Conservation (phyloP, 2,329 filamentous ascomycete species). For the Cordyceps cicadae region DNA sequence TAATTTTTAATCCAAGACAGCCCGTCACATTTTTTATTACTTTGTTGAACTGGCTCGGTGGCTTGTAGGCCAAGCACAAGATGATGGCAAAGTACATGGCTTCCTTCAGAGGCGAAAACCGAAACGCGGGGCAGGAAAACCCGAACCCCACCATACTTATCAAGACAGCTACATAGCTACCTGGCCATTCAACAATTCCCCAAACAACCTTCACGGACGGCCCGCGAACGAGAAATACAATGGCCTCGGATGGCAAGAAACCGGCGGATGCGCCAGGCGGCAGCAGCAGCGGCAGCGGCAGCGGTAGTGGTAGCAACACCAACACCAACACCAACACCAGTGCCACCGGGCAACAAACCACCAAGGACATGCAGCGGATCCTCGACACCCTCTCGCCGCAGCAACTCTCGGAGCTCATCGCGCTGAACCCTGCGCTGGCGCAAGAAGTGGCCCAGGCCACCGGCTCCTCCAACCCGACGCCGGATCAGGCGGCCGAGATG, state of each 20-base stretch:
- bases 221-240: not conserved
- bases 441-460: conserved; percentile 41
- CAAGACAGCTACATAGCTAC: not conserved
- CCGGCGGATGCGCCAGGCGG: conserved; percentile 28
- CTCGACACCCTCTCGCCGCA: conserved; percentile 45
- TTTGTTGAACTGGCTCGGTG: not conserved
- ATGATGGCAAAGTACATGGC: not conserved
- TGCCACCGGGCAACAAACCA: conserved; percentile 23
- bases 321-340: no score
- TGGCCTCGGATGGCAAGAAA: conserved; percentile 28
- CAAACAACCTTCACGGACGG: not conserved
- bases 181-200: not conserved
- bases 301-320: no score
- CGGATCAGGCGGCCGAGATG: conserved; percentile 40
- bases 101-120: not conserved
- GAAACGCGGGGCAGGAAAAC: not conserved
- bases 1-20: not conserved
- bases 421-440: conserved; percentile 64
- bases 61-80: not conserved
- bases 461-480: conserved; percentile 27
- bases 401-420: conserved; percentile 58
- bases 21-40: not conserved
- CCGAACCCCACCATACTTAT: conserved; percentile 10
- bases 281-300: conserved; percentile 28
- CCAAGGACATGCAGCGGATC: conserved; percentile 39